Evolutionary conservation across 345 rosid genomes (phyloP).

Genomic region (Brassica incana): DNA sequence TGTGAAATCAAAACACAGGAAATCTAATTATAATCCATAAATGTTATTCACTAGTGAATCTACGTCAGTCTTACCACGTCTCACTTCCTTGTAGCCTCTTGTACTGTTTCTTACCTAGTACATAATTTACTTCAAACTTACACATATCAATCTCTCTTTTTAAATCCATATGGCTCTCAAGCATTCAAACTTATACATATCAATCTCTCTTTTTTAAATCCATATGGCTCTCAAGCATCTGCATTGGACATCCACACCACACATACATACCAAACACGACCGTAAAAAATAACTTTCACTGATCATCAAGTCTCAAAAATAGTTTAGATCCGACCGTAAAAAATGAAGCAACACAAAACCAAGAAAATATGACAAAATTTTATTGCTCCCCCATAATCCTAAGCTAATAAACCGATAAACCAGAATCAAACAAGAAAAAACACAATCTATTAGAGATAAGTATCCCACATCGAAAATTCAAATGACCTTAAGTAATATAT

Average conservation of each 20-base stretch:
- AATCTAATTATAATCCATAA: not conserved
- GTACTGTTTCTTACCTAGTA: not conserved
- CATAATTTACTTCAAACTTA: not conserved
- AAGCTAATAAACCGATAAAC: not conserved
- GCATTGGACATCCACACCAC: not conserved
- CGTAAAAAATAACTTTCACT: not conserved
- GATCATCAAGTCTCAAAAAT: not conserved
- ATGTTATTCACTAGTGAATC: not conserved
- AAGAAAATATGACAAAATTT: not conserved
- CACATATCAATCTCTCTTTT: not conserved
- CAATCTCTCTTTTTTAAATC: not conserved
- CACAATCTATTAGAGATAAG: too few relatives aligned
- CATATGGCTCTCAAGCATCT: not conserved
- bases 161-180: not conserved
- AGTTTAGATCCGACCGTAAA: not conserved
- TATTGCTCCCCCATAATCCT: not conserved
- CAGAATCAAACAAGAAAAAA: too few relatives aligned
- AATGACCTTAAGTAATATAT: too few relatives aligned
- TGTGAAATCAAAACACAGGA: not conserved
- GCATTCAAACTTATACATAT: not conserved
- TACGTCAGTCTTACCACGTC: not conserved
- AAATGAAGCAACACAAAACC: not conserved
- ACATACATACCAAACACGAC: not conserved
- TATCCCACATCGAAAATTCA: too few relatives aligned
- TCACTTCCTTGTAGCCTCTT: not conserved